These are phyloP conservation scores for Penicillium malachiteum DNA, from an alignment of 495 filamentous ascomycete genomes.

Conservation along the genomic window DNA sequence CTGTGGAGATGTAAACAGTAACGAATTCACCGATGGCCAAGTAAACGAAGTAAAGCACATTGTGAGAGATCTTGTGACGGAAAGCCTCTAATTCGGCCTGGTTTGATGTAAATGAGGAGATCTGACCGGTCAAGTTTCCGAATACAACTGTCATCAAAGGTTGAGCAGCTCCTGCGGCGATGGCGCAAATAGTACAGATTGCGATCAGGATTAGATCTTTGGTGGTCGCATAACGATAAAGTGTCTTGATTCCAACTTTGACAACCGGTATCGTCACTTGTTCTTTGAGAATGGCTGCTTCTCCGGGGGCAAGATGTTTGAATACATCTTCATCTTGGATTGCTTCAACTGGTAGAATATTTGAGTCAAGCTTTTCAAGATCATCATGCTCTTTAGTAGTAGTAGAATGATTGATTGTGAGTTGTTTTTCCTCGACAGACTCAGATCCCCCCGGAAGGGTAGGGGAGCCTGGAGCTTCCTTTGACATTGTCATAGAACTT, in stretches of 20 bases:
- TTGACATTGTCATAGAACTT: too few relatives aligned
- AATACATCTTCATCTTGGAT: not conserved
- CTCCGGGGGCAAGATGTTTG: not conserved
- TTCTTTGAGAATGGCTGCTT: not conserved
- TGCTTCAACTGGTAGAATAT: not conserved
- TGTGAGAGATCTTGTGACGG: not conserved
- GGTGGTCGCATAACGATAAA: slow-evolving; percentile 1
- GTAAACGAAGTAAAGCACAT: slow-evolving; percentile 54
- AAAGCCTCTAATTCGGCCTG: not conserved
- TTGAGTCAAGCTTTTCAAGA: not conserved
- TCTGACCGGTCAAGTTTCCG: not conserved
- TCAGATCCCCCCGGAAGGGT: too few relatives aligned
- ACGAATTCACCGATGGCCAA: slow-evolving; percentile 59
- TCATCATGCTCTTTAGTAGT: not conserved
- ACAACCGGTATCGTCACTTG: not conserved
- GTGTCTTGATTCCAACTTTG: not conserved
- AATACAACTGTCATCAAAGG: slow-evolving; percentile 5
- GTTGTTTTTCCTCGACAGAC: too few relatives aligned
- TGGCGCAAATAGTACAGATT: not conserved
- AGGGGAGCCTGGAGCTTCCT: too few relatives aligned
- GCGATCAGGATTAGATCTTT: not conserved
- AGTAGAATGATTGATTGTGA: too few relatives aligned
- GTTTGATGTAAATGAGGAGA: not conserved
- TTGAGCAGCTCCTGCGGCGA: not conserved
- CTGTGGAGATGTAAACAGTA: slow-evolving; percentile 48